Conservation (phyloP, 768 basidiomycete species). For the Pleurotus sapidus region DNA sequence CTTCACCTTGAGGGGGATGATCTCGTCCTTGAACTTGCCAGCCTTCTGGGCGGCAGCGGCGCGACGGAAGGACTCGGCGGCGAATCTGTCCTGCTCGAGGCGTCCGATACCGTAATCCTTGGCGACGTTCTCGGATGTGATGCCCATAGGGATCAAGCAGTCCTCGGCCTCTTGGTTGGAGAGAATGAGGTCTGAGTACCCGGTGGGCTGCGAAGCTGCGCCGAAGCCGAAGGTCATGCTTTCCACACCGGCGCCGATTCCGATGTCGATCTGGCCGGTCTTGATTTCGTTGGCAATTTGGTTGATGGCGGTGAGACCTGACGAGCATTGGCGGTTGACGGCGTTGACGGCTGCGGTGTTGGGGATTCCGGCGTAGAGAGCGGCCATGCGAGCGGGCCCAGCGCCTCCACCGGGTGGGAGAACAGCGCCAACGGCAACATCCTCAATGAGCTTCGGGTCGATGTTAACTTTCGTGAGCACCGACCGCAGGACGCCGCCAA, state of each 20-base stretch:
- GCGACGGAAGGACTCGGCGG: constrained; percentile 82
- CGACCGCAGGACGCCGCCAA: constrained; percentile 73
- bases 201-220: constrained; percentile 48
- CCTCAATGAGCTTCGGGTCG: constrained; percentile 81
- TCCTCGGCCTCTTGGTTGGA: constrained; percentile 69
- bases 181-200: constrained; percentile 64
- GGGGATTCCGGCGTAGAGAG: constrained; percentile 83
- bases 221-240: constrained; percentile 85
- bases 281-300: constrained; percentile 80
- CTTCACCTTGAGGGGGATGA: constrained; percentile 74
- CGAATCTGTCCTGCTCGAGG: constrained; percentile 78
- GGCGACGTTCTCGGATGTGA: constrained; percentile 94
- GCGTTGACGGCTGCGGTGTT: constrained; percentile 72
- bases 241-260: constrained; percentile 91
- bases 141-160: constrained; percentile 86
- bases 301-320: constrained; percentile 78
- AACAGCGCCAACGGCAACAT: constrained; percentile 85
- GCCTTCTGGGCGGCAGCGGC: constrained; percentile 78
- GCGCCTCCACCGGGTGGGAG: constrained; percentile 87
- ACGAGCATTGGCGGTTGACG: constrained; percentile 89
- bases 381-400: constrained; percentile 79
- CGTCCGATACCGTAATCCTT: constrained; percentile 73
- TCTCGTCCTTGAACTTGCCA: constrained; percentile 82
- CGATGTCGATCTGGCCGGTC: constrained; percentile 82
- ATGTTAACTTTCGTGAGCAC: constrained; percentile 66